Base-by-base conservation (phyloP, 495 filamentous ascomycete genomes). In the Sporormia fimetaria region DNA sequence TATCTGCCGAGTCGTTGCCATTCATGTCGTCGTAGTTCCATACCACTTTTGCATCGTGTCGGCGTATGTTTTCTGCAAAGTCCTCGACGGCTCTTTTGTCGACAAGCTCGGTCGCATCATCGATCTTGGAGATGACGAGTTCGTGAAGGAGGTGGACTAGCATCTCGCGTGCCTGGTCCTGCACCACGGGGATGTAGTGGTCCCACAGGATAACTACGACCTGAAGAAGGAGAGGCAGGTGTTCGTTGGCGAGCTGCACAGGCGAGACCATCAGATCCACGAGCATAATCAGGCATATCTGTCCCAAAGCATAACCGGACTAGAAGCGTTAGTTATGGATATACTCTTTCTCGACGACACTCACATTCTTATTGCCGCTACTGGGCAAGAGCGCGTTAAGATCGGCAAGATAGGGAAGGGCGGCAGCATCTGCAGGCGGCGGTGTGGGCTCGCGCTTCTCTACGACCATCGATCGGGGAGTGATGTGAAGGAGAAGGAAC, bases 81-180 rank as follows among this genome's bases (percentile, higher is more conserved):
- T 83, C 75, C 57, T 96, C 83, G 36, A 94, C 83, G 0, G 73
- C 68, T 38, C 75, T 70, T 48, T 82, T 84, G n/a, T 71, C 76
- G 6, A 75, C 70, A 1, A 59, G 54, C 0, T 75, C 70, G 4
- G 70, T 73, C 37, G 76, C 68, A 40, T 94, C 82, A 42, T 87
- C 84, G 30, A 94, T 73, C 42, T 80, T 81, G 0, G 92, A 90
- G 25, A 95, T 87, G 21, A 98, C 81, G 11, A 98, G 71, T 56
- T 96, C 92, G 54, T 98, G 90, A 33, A 98, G 94, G 6, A 98
- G 70, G 66, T 98, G 90, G 22, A 98, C 87, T 11, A 96, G 71
- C 90, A 98, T 94, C 54, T 98, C 90, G 30, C 87, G 77, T 27
- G 90, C 87, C 58, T 96, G 87, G 44, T 96, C 90, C 52, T 94